A percentile compares a stretch with the other conserved stretches of the same genome.
Conservation (phyloP, 2,329 filamentous ascomycete species). For the Alternaria triticina region DNA sequence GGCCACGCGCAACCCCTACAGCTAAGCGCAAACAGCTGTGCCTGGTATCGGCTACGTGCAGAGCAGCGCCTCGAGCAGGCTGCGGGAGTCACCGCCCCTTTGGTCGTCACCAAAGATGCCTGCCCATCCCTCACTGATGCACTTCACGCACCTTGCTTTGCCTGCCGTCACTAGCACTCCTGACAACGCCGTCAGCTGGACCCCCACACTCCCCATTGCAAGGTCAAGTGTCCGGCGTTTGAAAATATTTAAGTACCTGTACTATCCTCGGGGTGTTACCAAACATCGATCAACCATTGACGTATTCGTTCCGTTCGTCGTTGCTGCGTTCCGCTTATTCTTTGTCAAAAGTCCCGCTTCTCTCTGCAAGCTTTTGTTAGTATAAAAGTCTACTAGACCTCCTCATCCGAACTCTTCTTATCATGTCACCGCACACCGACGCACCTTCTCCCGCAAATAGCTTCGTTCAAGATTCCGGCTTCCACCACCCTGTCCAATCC, state of each 20-base stretch:
- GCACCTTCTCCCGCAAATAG: slow-evolving; percentile 45
- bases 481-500: slow-evolving; percentile 44
- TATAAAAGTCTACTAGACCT: slow-evolving; percentile 35
- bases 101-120: slow-evolving; percentile 36
- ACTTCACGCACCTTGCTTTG: slow-evolving; percentile 37
- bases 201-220: slow-evolving; percentile 44
- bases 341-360: slow-evolving; percentile 43
- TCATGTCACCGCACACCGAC: slow-evolving; percentile 51
- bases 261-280: slow-evolving; percentile 37
- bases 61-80: slow-evolving; percentile 29
- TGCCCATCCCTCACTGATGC: slow-evolving; percentile 31
- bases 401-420: slow-evolving; percentile 14
- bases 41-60: slow-evolving; percentile 44
- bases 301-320: slow-evolving; percentile 43
- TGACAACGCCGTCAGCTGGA: slow-evolving; percentile 47
- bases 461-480: slow-evolving; percentile 37
- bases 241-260: slow-evolving; percentile 47
- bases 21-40: slow-evolving; percentile 40
- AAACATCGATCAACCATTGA: slow-evolving; percentile 40
- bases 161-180: slow-evolving; percentile 37
- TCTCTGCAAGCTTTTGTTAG: slow-evolving; percentile 28
- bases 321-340: slow-evolving; percentile 31
- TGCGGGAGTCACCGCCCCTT: slow-evolving; percentile 44
- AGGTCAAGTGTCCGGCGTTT: slow-evolving; percentile 29
- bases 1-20: slow-evolving; percentile 23